Evolutionary conservation across 2,329 filamentous ascomycete genomes (phyloP).

Genomic region (Alternaria angustiovoidea): DNA sequence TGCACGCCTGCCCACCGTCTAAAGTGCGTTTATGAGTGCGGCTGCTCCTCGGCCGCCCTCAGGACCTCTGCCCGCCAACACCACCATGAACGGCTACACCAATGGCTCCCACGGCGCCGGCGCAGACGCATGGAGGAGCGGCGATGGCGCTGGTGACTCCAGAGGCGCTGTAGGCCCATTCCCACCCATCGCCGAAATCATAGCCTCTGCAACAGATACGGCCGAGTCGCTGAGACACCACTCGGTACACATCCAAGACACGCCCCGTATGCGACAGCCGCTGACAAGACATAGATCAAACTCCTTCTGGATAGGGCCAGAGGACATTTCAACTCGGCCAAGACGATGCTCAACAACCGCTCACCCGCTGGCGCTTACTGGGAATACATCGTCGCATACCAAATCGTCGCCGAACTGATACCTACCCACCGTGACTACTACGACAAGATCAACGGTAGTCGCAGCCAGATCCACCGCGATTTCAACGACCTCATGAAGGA

Average conservation of each 20-base stretch:
- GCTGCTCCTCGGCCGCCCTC: conserved; percentile 49
- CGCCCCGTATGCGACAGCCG: background rate
- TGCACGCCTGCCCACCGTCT: conserved; percentile 32
- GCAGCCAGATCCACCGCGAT: conserved; percentile 58
- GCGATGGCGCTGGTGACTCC: conserved; percentile 33
- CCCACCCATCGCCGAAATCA: conserved; percentile 56
- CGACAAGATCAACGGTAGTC: conserved; percentile 66
- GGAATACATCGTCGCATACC: conserved; percentile 83
- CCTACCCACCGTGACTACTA: conserved; percentile 77
- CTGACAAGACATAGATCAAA: conserved; percentile 47
- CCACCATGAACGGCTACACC: conserved; percentile 44
- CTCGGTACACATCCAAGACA: conserved; percentile 32
- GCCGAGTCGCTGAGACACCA: conserved; percentile 39
- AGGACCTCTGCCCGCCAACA: conserved; percentile 21
- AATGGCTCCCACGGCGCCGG: conserved; percentile 33
- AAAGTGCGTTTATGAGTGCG: conserved; percentile 50
- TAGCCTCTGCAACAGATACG: conserved; percentile 50
- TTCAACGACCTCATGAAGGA: conserved; percentile 49
- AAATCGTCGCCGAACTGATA: conserved; percentile 79
- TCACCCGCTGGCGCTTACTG: conserved; percentile 76
- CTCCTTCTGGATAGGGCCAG: conserved; percentile 54
- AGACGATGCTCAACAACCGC: conserved; percentile 55
- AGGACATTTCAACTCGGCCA: conserved; percentile 59
- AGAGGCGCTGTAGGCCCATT: conserved; percentile 32
- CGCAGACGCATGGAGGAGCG: conserved; percentile 35